Evolutionary conservation across 805 yeast species (phyloP), one percentile per base, ranked within the genome.

Genomic region (Wickerhamomyces canadensis): DNA sequence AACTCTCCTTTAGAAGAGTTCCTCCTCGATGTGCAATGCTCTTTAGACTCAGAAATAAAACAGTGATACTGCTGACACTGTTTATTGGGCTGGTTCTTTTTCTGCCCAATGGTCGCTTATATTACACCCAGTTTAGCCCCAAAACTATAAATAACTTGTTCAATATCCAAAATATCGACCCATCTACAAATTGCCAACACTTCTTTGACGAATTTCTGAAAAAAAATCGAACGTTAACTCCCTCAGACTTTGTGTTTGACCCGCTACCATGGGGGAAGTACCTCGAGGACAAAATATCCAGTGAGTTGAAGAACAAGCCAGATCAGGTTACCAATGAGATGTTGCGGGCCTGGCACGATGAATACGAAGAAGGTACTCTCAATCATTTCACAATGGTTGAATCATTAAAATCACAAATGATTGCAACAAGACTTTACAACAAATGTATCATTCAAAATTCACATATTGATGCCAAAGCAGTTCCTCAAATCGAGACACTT

Each of bases 401-500:
- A 24, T 13, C 35, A 33, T 4, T 15, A 28, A 10, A 16, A 16
- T 16, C 13, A 32, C 14, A 22, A 36, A 38, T 28, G 3, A 14
- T 21, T 18, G 18, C 3, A 19, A 29, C 11, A 42, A 45, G 25
- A 6, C 10, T 12, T 27, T 15, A 26, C 4, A 22, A 13, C 12
- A 33, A 15, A 12, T 48, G 52, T 22, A 18, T 27, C 10, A 7
- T 37, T 4, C 37, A 40, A 5, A 18, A 31, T 6, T 6, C 40
- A 10, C 10, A 21, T 21, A 21, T 13, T 22, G n/a, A 6, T 25
- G 27, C 12, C 27, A 25, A 13, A 25, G 27, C 23, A 21, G 10
- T 21, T 7, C 10, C 23, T 7, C 7, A 21, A 7, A 21, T 21
- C 7, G 23, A 21, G 10, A 7, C 23, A 7, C 23, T 21, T 7